phyloP scores from a whole-genome alignment of 2,329 filamentous ascomycete genomes.

The Clarireedia sp. region DNA sequence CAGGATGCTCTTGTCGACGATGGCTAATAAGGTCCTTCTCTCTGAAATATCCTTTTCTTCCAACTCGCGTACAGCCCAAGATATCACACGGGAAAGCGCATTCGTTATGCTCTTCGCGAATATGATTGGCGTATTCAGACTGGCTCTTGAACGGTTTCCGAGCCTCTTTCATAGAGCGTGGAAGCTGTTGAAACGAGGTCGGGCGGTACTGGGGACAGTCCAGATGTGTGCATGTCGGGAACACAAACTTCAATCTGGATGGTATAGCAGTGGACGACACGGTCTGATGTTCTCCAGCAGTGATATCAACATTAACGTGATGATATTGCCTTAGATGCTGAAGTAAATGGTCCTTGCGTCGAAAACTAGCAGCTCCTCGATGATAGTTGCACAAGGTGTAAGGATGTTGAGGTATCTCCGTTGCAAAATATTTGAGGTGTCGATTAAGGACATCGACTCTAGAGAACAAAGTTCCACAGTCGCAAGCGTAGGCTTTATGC shows the following conservation, averaged over 20 bases:
- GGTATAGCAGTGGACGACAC: not conserved
- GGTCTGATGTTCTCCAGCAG: not conserved
- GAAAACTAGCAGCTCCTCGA: constrained; percentile 30
- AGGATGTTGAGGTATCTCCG: constrained; percentile 18
- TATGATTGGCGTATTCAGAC: constrained; percentile 30
- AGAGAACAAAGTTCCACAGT: constrained; percentile 25
- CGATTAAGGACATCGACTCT: constrained; percentile 26
- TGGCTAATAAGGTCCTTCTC: constrained; percentile 18
- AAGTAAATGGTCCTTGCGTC: constrained; percentile 31
- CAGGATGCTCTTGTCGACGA: constrained; percentile 8
- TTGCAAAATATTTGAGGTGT: constrained; percentile 22
- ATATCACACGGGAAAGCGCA: constrained; percentile 30
- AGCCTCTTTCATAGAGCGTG: not conserved
- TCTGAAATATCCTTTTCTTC: constrained; percentile 16
- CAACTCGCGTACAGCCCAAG: constrained; percentile 22
- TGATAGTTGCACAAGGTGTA: constrained; percentile 30
- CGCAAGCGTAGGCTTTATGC: constrained; percentile 14
- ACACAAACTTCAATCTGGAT: not conserved
- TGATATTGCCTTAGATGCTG: constrained; percentile 35
- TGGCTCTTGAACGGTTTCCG: constrained; percentile 13
- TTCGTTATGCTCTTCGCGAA: constrained; percentile 31
- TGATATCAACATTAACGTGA: constrained; percentile 21
- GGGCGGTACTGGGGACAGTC: constrained; percentile 12
- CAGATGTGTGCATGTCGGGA: constrained; percentile 11
- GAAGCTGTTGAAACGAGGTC: constrained; percentile 8